Evolutionary conservation across 2,329 filamentous ascomycete genomes (phyloP).

Genomic region (Madurella mycetomatis): DNA sequence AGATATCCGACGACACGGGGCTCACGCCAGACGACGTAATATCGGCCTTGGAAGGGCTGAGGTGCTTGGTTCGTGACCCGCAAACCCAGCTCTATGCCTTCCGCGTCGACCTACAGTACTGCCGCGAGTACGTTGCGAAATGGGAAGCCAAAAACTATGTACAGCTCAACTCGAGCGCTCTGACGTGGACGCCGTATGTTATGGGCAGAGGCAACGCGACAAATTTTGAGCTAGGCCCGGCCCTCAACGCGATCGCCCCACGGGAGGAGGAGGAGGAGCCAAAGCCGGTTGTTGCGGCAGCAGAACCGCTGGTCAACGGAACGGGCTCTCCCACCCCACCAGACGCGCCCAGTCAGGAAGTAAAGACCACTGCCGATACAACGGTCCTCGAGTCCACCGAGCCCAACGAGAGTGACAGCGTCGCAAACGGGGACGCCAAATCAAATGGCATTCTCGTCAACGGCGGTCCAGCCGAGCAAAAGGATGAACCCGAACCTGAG

Average conservation of each 20-base stretch:
- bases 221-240: slow-evolving; percentile 76
- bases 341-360: slow-evolving; percentile 30
- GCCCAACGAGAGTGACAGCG: slow-evolving; percentile 29
- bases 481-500: slow-evolving; percentile 23
- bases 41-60: slow-evolving; percentile 83
- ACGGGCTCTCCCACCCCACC: slow-evolving; percentile 28
- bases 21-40: slow-evolving; percentile 97
- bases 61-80: slow-evolving; percentile 85
- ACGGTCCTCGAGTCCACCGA: slow-evolving; percentile 38
- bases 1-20: slow-evolving; percentile 82
- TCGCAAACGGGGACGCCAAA: slow-evolving; percentile 19
- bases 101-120: slow-evolving; percentile 79
- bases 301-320: slow-evolving; percentile 31
- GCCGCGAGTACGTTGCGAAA: slow-evolving; percentile 79
- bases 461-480: slow-evolving; percentile 11
- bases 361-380: slow-evolving; percentile 21
- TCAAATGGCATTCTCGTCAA: slow-evolving; percentile 26
- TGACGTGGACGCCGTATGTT: slow-evolving; percentile 95
- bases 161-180: slow-evolving; percentile 69
- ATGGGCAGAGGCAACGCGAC: slow-evolving; percentile 84
- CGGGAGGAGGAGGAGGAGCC: slow-evolving; percentile 66
- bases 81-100: slow-evolving; percentile 85
- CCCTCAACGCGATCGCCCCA: slow-evolving; percentile 80
- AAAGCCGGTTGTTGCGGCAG: slow-evolving; percentile 34
- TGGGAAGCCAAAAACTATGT: slow-evolving; percentile 89